Evolutionary conservation across 2,329 filamentous ascomycete genomes (phyloP), one percentile per base, ranked within the genome.

Genomic region (Coccinonectria pachysandricola): DNA sequence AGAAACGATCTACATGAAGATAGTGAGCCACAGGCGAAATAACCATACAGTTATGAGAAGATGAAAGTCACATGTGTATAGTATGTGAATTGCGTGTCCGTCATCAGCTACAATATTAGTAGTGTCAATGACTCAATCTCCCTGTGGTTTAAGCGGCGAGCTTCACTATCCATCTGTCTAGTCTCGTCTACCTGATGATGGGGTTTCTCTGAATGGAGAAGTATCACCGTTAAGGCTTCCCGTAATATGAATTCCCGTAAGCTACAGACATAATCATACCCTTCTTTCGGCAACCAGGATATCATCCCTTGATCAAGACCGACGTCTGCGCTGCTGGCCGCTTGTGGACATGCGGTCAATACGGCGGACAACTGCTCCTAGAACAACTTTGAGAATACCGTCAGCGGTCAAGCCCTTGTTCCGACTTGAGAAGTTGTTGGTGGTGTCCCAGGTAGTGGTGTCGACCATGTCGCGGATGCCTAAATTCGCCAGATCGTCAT

Each of bases 391-490:
- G 34, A 95, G 56, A 21, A 95, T 79, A 0, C 69, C 74, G 3
- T 83, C 72, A 0, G 67, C 78, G 1, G 73, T 76, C 23, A 95
- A 59, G 6, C 40, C 43, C 5, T 36, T 39, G 49, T 30, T 31
- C n/a, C n/a, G n/a, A n/a, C n/a, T n/a, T 47, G 46, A 46, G 36
- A 10, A 60, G 13, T 57, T 57, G 12, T 60, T 53, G 7, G 57
- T 59, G 2, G 62, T 64, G 12, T 62, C 70, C 65, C 80, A 94
- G 0, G 81, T 79, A 17, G 86, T 78, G 0, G 87, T 93, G 54
- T 96, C 88, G 10, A 95, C 85, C 46, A 96, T 95, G 56, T 96
- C 88, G 11, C 88, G 64, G 10, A 88, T 51, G 9, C 65, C 62
- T 15, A 65, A 59, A 15, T 65, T 57, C 14, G 63, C 59, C n/a